phyloP scores from a whole-genome alignment of 2,329 filamentous ascomycete species.

The Colletotrichum liriopes region DNA sequence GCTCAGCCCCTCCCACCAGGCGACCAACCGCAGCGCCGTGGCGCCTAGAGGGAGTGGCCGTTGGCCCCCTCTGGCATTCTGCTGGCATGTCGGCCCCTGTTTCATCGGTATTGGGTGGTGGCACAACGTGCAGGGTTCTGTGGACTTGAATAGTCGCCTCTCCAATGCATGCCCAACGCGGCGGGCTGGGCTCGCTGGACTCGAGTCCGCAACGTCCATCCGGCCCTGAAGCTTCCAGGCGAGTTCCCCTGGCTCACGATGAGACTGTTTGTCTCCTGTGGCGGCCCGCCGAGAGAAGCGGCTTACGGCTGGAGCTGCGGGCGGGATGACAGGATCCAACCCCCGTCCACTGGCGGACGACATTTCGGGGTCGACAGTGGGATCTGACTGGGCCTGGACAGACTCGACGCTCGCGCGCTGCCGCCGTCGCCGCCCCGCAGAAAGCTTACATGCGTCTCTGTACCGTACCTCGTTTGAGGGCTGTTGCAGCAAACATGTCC shows the following conservation, averaged over 20 bases:
- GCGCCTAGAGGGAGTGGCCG: constrained; percentile 12
- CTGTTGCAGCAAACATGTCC: not conserved
- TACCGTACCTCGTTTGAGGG: not conserved
- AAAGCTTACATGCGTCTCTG: not conserved
- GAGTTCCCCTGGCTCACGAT: no score
- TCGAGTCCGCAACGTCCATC: not conserved
- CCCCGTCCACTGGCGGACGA: constrained; percentile 14
- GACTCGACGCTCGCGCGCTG: not conserved
- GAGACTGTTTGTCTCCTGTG: not conserved
- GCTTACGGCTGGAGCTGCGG: not conserved
- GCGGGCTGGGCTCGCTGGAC: not conserved
- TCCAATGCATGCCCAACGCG: not conserved
- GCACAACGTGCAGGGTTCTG: constrained; percentile 11
- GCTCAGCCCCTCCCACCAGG: constrained; percentile 30
- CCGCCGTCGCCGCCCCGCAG: not conserved
- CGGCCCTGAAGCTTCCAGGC: not conserved
- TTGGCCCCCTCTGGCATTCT: not conserved
- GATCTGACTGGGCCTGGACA: constrained; percentile 9
- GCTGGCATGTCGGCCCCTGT: constrained; percentile 32
- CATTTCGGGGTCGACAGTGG: constrained; percentile 15
- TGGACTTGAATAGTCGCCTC: not conserved
- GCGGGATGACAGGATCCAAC: constrained; percentile 39
- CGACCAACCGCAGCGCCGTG: constrained; percentile 19
- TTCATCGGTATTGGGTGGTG: constrained; percentile 34
- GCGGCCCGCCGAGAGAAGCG: constrained; percentile 14